phyloP scores from a whole-genome alignment of 129 eudicot species.

The Centaurea solstitialis region DNA sequence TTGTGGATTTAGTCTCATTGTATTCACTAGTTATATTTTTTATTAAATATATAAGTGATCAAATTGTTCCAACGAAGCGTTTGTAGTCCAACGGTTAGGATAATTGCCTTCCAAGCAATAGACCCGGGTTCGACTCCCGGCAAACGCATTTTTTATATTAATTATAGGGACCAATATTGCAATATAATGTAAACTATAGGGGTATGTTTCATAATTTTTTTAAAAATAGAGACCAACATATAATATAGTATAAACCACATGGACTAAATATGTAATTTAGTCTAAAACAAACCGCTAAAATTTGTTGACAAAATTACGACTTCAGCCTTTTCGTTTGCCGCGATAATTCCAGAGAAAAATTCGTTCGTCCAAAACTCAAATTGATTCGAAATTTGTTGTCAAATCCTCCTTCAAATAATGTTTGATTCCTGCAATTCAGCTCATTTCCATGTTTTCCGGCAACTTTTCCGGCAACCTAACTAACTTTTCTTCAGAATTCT shows the following conservation, averaged over 20 bases:
- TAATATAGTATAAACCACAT: too few species aligned
- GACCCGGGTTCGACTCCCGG: slow-evolving; percentile 99
- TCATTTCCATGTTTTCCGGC: neutral
- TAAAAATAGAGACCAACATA: too few species aligned
- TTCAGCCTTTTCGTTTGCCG: slow-evolving; percentile 5
- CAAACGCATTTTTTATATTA: slow-evolving; percentile 59
- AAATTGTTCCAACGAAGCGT: slow-evolving; percentile 23
- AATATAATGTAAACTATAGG: too few species aligned
- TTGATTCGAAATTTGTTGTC: neutral
- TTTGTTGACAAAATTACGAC: neutral
- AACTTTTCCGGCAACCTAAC: neutral
- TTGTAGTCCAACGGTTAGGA: slow-evolving; percentile 94
- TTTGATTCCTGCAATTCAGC: neutral
- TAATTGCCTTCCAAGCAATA: slow-evolving; percentile 99
- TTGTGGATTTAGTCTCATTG: too few species aligned
- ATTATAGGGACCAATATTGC: too few species aligned
- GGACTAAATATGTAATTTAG: too few species aligned
- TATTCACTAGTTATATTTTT: too few species aligned
- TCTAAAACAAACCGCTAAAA: neutral
- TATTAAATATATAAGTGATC: neutral
- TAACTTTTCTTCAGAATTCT: neutral
- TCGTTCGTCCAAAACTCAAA: neutral
- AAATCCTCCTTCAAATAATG: neutral
- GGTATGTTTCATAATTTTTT: too few species aligned
- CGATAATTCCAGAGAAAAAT: neutral